These are phyloP conservation scores for Xylaria sp. DNA, from an alignment of 2,329 filamentous ascomycete genomes.

Conservation along the genomic window DNA sequence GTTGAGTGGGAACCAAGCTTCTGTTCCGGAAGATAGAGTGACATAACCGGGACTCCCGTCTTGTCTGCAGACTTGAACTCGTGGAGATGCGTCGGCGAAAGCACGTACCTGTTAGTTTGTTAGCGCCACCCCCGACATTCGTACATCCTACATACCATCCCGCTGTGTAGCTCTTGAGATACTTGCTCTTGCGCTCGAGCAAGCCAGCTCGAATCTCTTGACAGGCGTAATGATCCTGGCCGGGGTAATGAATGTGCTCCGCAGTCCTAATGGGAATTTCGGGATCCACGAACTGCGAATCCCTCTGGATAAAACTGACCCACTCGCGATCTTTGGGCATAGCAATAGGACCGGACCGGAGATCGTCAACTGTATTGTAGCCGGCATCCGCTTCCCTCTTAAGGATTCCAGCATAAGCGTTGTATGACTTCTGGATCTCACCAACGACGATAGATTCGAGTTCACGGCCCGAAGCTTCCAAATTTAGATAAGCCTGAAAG, in stretches of 20 bases:
- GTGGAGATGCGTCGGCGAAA: constrained; percentile 96
- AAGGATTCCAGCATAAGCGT: constrained; percentile 89
- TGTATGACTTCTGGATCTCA: constrained; percentile 98
- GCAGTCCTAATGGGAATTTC: constrained; percentile 79
- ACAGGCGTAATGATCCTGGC: constrained; percentile 83
- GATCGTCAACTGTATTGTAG: constrained; percentile 80
- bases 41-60: constrained; percentile 92
- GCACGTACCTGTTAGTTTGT: constrained; percentile 76
- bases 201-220: constrained; percentile 89
- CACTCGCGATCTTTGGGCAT: constrained; percentile 96
- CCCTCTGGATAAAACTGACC: constrained; percentile 81
- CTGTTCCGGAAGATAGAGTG: constrained; percentile 91
- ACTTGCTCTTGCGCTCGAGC: constrained; percentile 98
- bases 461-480: constrained; percentile 93
- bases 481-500: constrained; percentile 85
- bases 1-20: constrained; percentile 93
- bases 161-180: constrained; percentile 95
- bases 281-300: constrained; percentile 89
- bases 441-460: constrained; percentile 96
- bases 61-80: constrained; percentile 99
- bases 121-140: constrained; percentile 33
- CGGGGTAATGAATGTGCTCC: constrained; percentile 90
- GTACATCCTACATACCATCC: constrained; percentile 77
- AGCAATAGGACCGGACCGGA: constrained; percentile 85
- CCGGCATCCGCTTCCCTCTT: constrained; percentile 90